These are phyloP conservation scores for Lyophyllum semitale DNA, from an alignment of 768 basidiomycete species.

Conservation along the genomic window DNA sequence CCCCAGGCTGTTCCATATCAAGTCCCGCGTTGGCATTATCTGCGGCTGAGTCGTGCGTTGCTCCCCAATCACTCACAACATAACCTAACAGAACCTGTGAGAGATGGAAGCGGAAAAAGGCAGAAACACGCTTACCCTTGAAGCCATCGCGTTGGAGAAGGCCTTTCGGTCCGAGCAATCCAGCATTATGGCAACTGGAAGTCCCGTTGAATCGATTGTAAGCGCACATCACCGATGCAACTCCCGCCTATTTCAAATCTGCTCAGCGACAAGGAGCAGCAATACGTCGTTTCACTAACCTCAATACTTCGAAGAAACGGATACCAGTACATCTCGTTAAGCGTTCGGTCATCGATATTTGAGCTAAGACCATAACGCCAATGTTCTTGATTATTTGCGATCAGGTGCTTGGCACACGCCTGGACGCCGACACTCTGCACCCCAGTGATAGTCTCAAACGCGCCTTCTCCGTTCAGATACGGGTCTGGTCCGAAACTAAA, in stretches of 20 bases:
- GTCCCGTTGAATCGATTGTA: constrained; percentile 60
- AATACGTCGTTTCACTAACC: constrained; percentile 22
- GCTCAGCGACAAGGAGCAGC: background rate
- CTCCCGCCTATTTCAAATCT: constrained; percentile 40
- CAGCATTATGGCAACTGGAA: constrained; percentile 64
- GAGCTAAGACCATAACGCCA: constrained; percentile 47
- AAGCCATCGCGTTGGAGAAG: constrained; percentile 42
- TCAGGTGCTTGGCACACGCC: constrained; percentile 57
- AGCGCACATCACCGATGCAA: constrained; percentile 52
- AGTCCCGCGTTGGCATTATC: constrained; percentile 50
- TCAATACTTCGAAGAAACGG: constrained; percentile 53
- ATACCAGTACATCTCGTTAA: constrained; percentile 54
- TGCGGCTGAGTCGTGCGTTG: constrained; percentile 46
- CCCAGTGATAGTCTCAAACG: constrained; percentile 59
- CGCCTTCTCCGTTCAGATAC: constrained; percentile 61
- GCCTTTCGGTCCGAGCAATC: constrained; percentile 43
- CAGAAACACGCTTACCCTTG: constrained; percentile 31
- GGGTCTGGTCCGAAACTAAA: constrained; percentile 59
- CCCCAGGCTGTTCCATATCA: constrained; percentile 56
- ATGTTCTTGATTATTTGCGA: constrained; percentile 54
- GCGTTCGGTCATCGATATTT: constrained; percentile 59
- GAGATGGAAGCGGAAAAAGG: background rate
- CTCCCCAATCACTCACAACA: constrained; percentile 57
- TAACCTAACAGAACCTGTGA: constrained; percentile 29
- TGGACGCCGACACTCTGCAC: constrained; percentile 63